phyloP scores from a whole-genome alignment of 768 basidiomycete species.

The Pholiota molesta region DNA sequence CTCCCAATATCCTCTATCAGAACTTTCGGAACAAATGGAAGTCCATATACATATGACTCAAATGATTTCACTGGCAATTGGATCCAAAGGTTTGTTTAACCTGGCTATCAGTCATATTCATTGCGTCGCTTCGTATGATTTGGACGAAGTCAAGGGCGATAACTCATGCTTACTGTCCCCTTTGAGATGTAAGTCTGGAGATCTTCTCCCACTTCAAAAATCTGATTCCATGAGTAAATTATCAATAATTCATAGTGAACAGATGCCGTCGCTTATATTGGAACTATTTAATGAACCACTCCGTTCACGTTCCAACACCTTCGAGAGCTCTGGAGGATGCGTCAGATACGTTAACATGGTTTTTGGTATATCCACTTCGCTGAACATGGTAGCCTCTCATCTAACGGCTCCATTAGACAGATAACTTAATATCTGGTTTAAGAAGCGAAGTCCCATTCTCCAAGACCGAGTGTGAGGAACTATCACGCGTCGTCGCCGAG shows the following conservation, averaged over 20 bases:
- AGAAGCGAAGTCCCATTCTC: conserved; percentile 55
- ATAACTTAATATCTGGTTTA: conserved; percentile 49
- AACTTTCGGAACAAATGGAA: conserved; percentile 46
- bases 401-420: conserved; percentile 32
- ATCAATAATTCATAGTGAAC: conserved; percentile 33
- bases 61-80: conserved; percentile 13
- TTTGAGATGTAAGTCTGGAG: conserved; percentile 24
- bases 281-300: conserved; percentile 54
- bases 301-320: conserved; percentile 45
- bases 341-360: conserved; percentile 53
- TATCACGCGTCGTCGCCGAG: conserved; percentile 41
- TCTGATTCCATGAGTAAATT: not conserved
- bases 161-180: conserved; percentile 31
- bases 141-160: conserved; percentile 32
- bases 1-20: conserved; percentile 28
- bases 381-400: not conserved
- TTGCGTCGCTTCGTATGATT: conserved; percentile 47
- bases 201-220: conserved; percentile 1
- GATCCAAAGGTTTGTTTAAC: conserved; percentile 25
- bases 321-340: conserved; percentile 47
- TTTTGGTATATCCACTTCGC: conserved; percentile 28
- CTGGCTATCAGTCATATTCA: conserved; percentile 50
- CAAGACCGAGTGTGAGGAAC: conserved; percentile 54
- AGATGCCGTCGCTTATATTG: conserved; percentile 52
- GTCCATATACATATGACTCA: conserved; percentile 36